Base-by-base conservation (phyloP, 805 yeast genomes). In the Yamadazyma sp. region DNA sequence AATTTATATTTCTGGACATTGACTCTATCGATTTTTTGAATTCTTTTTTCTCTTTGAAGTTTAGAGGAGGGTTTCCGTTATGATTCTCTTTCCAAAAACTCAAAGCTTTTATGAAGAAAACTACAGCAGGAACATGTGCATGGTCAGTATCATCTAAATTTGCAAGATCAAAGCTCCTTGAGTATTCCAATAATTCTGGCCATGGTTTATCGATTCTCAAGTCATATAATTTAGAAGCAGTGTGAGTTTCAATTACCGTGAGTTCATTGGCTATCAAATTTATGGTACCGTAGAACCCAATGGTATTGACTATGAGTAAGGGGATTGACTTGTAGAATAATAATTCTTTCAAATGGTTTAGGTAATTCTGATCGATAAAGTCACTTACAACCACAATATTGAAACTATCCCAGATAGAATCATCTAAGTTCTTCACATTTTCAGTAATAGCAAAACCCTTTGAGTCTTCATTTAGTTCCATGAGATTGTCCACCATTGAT, bases 181-280 rank as follows among this genome's bases (percentile, higher is more conserved):
- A 66, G 44, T 69, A 78, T 0, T 56, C 60, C 23, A 57, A 55
- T 6, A 88, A 57, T 45, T 84, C 87, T 1, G 67, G 59, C 96
- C 96, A 91, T 1, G 93, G 85, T 4, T 53, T 37, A 40, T 78
- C 80, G 2, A 88, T 56, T 33, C 95, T 61, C 39, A 88, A 58
- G 48, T 86, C 95, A 17, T 70, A 76, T 2, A 80, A 50, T 7
- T 73, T 63, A 53, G 62, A 78, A 0, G 80, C 78, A 53, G 87
- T 95, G 47, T 68, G 73, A 0, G 95, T 76, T 40, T 89, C 89
- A 11, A 86, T 60, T 2, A 86, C 74, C n/a, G 80, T 74, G 7
- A 77, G 76, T 46, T 80, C 86, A 18, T 50, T 55, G n/a, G 73
- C 53, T 21, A 74, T 58, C 4, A 82, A 50, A 27, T 78, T 63